These are phyloP conservation scores for Colletotrichum filicis DNA, from an alignment of 2,329 filamentous ascomycete genomes.

Conservation along the genomic window DNA sequence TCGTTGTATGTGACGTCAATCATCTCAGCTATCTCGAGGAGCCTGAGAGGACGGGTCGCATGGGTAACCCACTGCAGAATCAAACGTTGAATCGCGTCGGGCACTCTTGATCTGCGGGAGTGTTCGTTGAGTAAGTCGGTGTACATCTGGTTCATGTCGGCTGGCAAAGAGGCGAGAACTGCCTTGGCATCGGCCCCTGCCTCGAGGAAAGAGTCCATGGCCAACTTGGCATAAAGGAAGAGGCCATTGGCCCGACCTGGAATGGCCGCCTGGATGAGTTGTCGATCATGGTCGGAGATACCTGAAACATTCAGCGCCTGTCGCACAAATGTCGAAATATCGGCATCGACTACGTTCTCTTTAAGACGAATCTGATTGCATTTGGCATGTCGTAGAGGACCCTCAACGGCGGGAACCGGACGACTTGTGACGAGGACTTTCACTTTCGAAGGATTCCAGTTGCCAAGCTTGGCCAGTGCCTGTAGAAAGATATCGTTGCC, in stretches of 20 bases:
- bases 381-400: slow-evolving; percentile 39
- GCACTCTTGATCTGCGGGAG: slow-evolving; percentile 44
- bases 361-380: slow-evolving; percentile 51
- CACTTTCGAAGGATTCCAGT: slow-evolving; percentile 43
- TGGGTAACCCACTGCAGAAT: slow-evolving; percentile 55
- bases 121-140: slow-evolving; percentile 51
- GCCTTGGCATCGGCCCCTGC: slow-evolving; percentile 38
- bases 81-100: slow-evolving; percentile 46
- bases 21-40: slow-evolving; percentile 53
- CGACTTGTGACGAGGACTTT: slow-evolving; percentile 58
- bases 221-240: slow-evolving; percentile 56
- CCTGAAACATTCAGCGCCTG: slow-evolving; percentile 31
- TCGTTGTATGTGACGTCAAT: slow-evolving; percentile 38
- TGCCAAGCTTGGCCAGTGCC: slow-evolving; percentile 45
- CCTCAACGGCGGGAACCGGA: slow-evolving; percentile 45
- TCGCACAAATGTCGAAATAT: slow-evolving; percentile 52
- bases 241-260: slow-evolving; percentile 51
- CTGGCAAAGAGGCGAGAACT: slow-evolving; percentile 47
- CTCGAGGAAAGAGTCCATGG: slow-evolving; percentile 51
- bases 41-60: slow-evolving; percentile 50
- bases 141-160: slow-evolving; percentile 52
- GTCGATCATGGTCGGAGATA: slow-evolving; percentile 36
- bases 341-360: slow-evolving; percentile 47
- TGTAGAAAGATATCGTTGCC: slow-evolving; percentile 48
- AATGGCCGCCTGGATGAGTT: slow-evolving; percentile 43